Conservation (phyloP, 1,284 basidiomycete genomes). For the Marasmius sp. region DNA sequence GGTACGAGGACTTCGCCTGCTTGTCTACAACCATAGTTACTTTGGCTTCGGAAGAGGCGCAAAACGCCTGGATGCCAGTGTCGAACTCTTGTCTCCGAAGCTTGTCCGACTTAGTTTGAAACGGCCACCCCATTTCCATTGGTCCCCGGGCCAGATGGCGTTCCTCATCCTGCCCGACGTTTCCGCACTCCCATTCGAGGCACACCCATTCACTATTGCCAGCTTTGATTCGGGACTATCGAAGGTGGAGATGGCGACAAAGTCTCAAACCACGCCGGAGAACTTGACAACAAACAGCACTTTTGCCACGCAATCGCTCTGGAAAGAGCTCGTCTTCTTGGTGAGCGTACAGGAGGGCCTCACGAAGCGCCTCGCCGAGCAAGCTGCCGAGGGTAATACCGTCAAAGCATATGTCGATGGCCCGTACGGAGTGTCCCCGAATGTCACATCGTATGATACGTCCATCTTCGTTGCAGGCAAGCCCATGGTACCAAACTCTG, state of each 20-base stretch:
- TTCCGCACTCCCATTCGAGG: constrained; percentile 42
- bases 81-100: constrained; percentile 48
- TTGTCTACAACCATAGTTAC: constrained; percentile 42
- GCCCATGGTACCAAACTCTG: constrained; percentile 9
- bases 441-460: constrained; percentile 41
- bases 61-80: constrained; percentile 33
- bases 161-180: constrained; percentile 50
- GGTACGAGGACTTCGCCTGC: constrained; percentile 48
- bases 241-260: no score
- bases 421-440: constrained; percentile 50
- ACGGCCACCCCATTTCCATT: constrained; percentile 43
- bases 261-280: not conserved
- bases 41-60: constrained; percentile 29
- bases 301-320: constrained; percentile 4
- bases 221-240: constrained; percentile 19
- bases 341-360: constrained; percentile 47
- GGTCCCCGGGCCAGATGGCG: constrained; percentile 60
- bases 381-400: constrained; percentile 27
- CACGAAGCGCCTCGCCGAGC: constrained; percentile 42
- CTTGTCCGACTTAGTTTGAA: constrained; percentile 50
- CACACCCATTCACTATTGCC: constrained; percentile 59
- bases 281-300: constrained; percentile 1
- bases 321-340: constrained; percentile 46
- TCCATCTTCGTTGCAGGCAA: constrained; percentile 52
- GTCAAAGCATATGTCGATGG: constrained; percentile 50